Percentiles rank a stretch among this genome's conserved stretches.
Conservation (phyloP, 768 basidiomycete species). For the Boletus vinaceobasis region DNA sequence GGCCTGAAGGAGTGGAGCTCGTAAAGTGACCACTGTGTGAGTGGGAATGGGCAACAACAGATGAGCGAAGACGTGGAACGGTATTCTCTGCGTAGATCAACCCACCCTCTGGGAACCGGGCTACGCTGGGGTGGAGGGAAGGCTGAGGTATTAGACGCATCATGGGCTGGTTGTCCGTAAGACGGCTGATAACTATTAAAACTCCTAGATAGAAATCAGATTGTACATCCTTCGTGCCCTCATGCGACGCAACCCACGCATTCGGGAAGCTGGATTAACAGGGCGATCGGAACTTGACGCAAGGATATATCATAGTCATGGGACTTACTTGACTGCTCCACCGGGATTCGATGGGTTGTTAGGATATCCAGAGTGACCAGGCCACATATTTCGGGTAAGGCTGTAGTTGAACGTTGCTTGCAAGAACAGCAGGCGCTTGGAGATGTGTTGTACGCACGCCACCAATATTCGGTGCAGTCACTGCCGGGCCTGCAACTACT, state of each 20-base stretch:
- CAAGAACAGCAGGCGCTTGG: neutral
- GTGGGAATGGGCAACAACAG: constrained; percentile 33
- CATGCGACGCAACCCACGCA: constrained; percentile 10
- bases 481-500: neutral
- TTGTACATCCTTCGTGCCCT: neutral
- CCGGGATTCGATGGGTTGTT: neutral
- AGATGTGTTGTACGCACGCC: neutral
- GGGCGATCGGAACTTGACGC: neutral
- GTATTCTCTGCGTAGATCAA: neutral
- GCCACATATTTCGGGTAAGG: neutral
- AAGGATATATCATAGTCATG: neutral
- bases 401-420: neutral
- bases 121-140: neutral
- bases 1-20: constrained; percentile 9
- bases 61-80: neutral
- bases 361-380: constrained; percentile 5
- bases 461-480: neutral
- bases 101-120: constrained; percentile 12
- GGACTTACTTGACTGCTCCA: constrained; percentile 13
- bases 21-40: constrained; percentile 24
- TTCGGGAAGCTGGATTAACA: constrained; percentile 9
- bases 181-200: neutral
- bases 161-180: neutral
- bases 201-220: neutral
- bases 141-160: neutral